Conservation (phyloP, 2,329 filamentous ascomycete species). For the Mycosphaerelloides madeirae region DNA sequence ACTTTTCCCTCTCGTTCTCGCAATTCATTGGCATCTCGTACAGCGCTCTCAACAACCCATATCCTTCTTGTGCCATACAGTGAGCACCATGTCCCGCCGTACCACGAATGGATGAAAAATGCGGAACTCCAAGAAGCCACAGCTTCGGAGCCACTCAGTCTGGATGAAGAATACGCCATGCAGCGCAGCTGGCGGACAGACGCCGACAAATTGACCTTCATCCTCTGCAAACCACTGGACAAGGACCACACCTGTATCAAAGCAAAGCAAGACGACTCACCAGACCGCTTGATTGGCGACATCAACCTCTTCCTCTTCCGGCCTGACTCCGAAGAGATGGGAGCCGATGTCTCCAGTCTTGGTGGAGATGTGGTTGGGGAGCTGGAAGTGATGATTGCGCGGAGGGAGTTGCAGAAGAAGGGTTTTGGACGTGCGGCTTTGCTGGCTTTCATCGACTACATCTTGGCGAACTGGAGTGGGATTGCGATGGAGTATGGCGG, state of each 20-base stretch:
- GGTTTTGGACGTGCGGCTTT: constrained; percentile 65
- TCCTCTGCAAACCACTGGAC: constrained; percentile 57
- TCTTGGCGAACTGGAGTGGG: constrained; percentile 48
- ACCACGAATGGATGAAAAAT: constrained; percentile 91
- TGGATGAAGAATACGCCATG: constrained; percentile 84
- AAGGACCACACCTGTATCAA: constrained; percentile 18
- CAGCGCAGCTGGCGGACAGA: constrained; percentile 81
- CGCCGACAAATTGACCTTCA: constrained; percentile 86
- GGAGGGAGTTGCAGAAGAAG: constrained; percentile 50
- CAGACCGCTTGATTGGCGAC: constrained; percentile 46
- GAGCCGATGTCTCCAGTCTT: constrained; percentile 38
- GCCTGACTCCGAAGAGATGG: constrained; percentile 44
- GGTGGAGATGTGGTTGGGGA: constrained; percentile 55
- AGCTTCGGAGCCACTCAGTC: constrained; percentile 75
- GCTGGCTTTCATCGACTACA: constrained; percentile 64
- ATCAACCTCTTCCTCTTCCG: constrained; percentile 65
- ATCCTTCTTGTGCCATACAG: constrained; percentile 81
- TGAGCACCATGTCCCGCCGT: constrained; percentile 71
- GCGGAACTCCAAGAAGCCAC: constrained; percentile 76
- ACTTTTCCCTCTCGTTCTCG: neutral
- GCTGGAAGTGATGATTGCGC: constrained; percentile 82
- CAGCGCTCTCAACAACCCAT: constrained; percentile 47
- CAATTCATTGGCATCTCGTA: neutral
- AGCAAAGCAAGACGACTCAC: constrained; percentile 50
- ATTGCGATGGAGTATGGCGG: constrained; percentile 40